Base-by-base conservation (phyloP, 2,329 filamentous ascomycete genomes). In the Colletotrichum phormii region DNA sequence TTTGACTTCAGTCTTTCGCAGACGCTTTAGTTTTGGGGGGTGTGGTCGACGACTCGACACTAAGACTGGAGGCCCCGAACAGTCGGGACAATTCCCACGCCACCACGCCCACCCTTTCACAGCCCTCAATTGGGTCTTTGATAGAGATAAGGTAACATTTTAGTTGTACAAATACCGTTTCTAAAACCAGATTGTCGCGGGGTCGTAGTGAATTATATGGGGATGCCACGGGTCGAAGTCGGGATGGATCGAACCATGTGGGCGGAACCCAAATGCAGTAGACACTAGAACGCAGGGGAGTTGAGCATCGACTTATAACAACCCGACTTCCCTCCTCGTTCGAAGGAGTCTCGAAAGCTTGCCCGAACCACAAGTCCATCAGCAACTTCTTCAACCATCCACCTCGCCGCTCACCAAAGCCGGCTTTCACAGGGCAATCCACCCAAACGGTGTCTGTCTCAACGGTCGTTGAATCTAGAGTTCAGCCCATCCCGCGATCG, bases 131-230 rank as follows among this genome's bases (percentile, higher is more conserved):
- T 22, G 54, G 29, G 26, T 26, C 4, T 49, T 49, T 29, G 42
- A 13, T 8, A 58, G 53, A 70, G 67, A 69, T 68, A 67, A 69
- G 58, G 35, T 35, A 58, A 18, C 24, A 13, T 46, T 54, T 70
- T 55, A 29, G 66, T 60, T 72, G 66, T 60, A 35, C 49, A 46
- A 72, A 72, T 72, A 61, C 35, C 51, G 54, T 70, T 70, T 70
- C 68, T 72, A 72, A 70, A 61, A 70, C 22, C 33, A 70, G 60
- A 70, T 72, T 57, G 35, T 72, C 70, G 70, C 46, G 60, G 54
- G 60, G 66, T 51, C 24, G 53, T 33, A 35, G 61, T 46, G 31
- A 57, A 24, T 59, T 53, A 7, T 58, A 68, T 70, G 70, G 65
- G 54, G 65, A 70, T 29, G 7, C 31, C 58, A 35, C 33, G 59